Evolutionary conservation across 2,329 filamentous ascomycete species (phyloP), one percentile per base, ranked within the genome.

Genomic region (Monosporascus ibericus): DNA sequence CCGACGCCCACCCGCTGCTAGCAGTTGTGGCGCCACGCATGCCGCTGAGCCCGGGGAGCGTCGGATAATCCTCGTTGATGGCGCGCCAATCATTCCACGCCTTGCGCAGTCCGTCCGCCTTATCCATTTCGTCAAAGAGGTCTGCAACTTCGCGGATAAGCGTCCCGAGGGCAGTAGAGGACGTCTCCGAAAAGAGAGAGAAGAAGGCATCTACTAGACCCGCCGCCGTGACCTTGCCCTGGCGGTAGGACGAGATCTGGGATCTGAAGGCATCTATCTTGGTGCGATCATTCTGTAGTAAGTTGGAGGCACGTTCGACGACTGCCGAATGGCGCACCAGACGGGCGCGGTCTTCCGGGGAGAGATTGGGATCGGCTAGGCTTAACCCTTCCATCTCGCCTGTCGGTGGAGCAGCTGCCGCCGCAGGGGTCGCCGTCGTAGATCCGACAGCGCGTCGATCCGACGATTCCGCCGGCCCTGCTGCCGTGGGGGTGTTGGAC

Each of bases 51-150:
- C 87, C 87, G 1, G 92, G 92, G 1, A 97, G 75, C 2, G 88
- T 90, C 0, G 92, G 92, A 61, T 96, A 97, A 67, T 96, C 92
- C 70, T 96, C 92, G 60, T 95, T 95, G 71, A 95, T 94, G 38
- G 91, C 91, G 47, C 90, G 89, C 90, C 92, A 96, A 70, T 96
- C 89, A 61, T 90, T 90, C 91, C 92, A 96, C 1, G 92, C 90
- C 62, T 87, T 87, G 25, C 91, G 81, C 3, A 99, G 74, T 1
- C 75, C 78, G 49, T 87, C 85, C 1, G 84, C 84, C 66, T 95
- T 96, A 18, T 70, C 67, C 48, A 86, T 79, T 60, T 95, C 87
- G 61, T 99, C 92, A 62, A 94, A 97, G 11, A 99, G 83, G 49
- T 97, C 92, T 5, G 92, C 88, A 3, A 96, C 81, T 66, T 99